Base-by-base conservation (phyloP, 164 flowering plant genomes). In the Euptelea pleiosperma region DNA sequence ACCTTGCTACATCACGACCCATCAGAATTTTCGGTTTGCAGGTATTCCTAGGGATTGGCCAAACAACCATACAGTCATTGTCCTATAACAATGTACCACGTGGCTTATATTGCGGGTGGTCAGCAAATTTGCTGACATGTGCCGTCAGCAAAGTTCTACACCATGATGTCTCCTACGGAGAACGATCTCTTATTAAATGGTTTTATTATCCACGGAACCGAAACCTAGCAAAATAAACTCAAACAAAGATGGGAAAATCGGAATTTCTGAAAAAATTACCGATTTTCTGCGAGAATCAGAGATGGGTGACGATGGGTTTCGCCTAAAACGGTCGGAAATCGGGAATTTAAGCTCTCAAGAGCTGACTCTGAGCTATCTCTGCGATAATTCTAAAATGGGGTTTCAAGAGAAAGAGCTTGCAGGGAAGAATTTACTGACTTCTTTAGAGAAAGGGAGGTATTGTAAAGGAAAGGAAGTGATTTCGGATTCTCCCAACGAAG, bases 321-420 rank as follows among this genome's bases (percentile, higher is more conserved):
- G 51, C 18, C 58, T 70, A 11, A 79, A 70, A 59, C 45, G 72
- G 28, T 62, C 57, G 3, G 79, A 65, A 64, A 57, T 50, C 7
- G 82, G 79, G 11, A 74, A 58, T 61, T 62, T 70, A 8, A 71
- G 77, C 9, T 73, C 78, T 16, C 88, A 83, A 54, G 97, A 90
- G 71, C 81, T 90, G 16, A 90, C 95, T 50, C 67, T 87, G 8
- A 87, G 93, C 71, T 87, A 87, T 64, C 82, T 90, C 16, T 89
- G 97, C 60, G 97, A 87, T 2, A 81, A 77, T 66, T 60, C 79
- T 24, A 86, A 80, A 49, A 41, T 70, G 60, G 89, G 71, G 43
- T 58, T 76, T 55, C 57, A 45, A 15, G 88, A 74, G 28, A 78
- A 76, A 31, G 83, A 75, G 52, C 28, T 60, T 47, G 37, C 77